Evolutionary conservation across 768 basidiomycete genomes (phyloP), one percentile per base, ranked within the genome.

Genomic region (Boletellus ananas): DNA sequence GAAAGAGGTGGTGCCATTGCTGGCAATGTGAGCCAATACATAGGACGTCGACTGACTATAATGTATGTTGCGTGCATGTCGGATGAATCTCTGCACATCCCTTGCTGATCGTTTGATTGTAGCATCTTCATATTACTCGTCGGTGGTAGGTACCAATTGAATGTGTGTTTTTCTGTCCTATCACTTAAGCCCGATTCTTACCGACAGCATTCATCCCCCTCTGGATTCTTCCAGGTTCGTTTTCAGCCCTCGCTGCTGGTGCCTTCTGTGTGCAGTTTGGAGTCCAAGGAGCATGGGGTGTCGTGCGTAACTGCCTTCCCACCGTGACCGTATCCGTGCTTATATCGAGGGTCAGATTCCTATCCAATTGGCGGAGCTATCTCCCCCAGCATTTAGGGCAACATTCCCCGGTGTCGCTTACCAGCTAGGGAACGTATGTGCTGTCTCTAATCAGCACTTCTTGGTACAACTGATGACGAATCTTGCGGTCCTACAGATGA

Each of bases 261-360:
- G 92, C 90, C 1, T 95, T 94, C 71, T 91, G 80, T 58, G 73
- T 92, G 14, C 91, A 94, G 61, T 81, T 90, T 56, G 90, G 89
- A 44, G 89, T 94, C 0, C 93, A 95, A 64, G 91, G 90, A 2
- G 91, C 90, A 34, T 92, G 89, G 88, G 90, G 90, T 58, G 84
- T 90, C 11, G 87, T 90, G 61, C 56, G 85, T 65, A 23, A 47
- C 40, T 11, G 6, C 34, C 27, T 35, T 42, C 6, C 7, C 12
- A 25, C 10, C 14, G 0, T 34, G 8, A 18, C 12, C 6, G 21
- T 34, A 8, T 39, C n/a, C 12, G 7, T 34, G 7, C 35, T 54
- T 4, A 54, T 13, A 6, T 18, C 12, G 20, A 7, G 8, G 5
- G 0, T 14, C 45, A 75, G 75, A 78, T 81, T 64, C 90, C 90